Evolutionary conservation across 768 basidiomycete genomes (phyloP), one percentile per base, ranked within the genome.

Genomic region (Suillus lakei): DNA sequence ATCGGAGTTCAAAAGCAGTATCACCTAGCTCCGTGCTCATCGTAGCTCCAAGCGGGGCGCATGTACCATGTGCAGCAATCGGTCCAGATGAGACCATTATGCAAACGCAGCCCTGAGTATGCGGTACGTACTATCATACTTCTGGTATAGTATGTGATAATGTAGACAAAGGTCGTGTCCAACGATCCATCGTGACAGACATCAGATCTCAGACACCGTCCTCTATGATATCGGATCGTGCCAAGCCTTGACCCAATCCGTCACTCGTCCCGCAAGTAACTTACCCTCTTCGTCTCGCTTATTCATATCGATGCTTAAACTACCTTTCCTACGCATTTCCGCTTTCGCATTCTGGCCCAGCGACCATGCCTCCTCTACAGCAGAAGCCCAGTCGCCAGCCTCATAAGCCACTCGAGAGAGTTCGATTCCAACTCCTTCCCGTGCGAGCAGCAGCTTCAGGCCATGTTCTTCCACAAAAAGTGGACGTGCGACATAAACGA

Each of bases 401-500:
- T 92, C 91, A 69, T 92, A 92, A 12, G 82, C 79, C 32, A 83
- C 78, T 23, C 91, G 85, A 18, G 85, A 79, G 41, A 93, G 82
- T 74, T 91, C 90, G 36, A 92, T 80, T 10, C 91, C 90, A 18
- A 88, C 85, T 16, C 91, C 92, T 53, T 89, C 85, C 28, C 77
- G 78, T 44, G 85, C 80, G 44, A 93, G 85, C 38, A 91, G 79
- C 16, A 88, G 79, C 5, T 87, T 85, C 38, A 94, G 79, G 4
- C 92, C 92, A 69, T 91, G 88, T 72, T 94, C 92, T 71, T 93
- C 92, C 48, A 93, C 86, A 69, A 94, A 93, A 43, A 93, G 79
- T 0, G 92, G 92, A 2, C 92, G 83, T 2, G 92, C 88, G 15
- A 93, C 91, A 71, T 89, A 94, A 38, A 94, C 86, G 65, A 93